A percentile compares a stretch with the other conserved stretches of the same genome.
Conservation (phyloP, 169 alveolate species). For the Fabrea salina region DNA sequence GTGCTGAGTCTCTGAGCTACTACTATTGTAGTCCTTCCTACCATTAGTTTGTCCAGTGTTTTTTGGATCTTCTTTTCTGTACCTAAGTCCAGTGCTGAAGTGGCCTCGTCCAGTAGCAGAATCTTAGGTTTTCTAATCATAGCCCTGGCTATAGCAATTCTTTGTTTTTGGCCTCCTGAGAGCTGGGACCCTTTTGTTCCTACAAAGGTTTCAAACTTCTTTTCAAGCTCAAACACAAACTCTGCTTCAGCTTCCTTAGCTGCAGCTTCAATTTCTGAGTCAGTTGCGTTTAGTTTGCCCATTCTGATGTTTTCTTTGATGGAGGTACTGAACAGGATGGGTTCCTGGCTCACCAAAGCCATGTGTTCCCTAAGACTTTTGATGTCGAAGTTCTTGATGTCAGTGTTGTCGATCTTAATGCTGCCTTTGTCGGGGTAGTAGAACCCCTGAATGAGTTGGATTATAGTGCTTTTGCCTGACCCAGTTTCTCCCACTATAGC, state of each 20-base stretch:
- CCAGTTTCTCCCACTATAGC: constrained; percentile 28
- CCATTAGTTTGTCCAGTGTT: constrained; percentile 56
- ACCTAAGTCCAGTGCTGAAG: constrained; percentile 89
- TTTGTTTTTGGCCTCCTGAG: constrained; percentile 75
- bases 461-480: constrained; percentile 91
- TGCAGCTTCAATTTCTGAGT: constrained; percentile 68
- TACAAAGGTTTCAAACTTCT: constrained; percentile 69
- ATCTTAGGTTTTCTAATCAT: constrained; percentile 74
- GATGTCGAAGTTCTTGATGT: constrained; percentile 70
- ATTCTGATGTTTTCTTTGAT: constrained; percentile 67
- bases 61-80: constrained; percentile 84
- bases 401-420: constrained; percentile 57
- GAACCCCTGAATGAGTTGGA: constrained; percentile 85
- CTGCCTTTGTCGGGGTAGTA: constrained; percentile 80
- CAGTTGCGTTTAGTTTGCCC: constrained; percentile 57
- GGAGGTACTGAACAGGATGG: constrained; percentile 53
- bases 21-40: constrained; percentile 55
- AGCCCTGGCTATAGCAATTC: constrained; percentile 87
- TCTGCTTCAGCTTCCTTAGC: constrained; percentile 80
- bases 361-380: constrained; percentile 61
- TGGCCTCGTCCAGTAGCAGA: constrained; percentile 92
- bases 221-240: constrained; percentile 72
- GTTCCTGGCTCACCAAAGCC: constrained; percentile 74
- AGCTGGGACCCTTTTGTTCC: constrained; percentile 63
- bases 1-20: constrained; percentile 69